phyloP scores from a whole-genome alignment of 495 filamentous ascomycete species.

The Annulohypoxylon bovei region DNA sequence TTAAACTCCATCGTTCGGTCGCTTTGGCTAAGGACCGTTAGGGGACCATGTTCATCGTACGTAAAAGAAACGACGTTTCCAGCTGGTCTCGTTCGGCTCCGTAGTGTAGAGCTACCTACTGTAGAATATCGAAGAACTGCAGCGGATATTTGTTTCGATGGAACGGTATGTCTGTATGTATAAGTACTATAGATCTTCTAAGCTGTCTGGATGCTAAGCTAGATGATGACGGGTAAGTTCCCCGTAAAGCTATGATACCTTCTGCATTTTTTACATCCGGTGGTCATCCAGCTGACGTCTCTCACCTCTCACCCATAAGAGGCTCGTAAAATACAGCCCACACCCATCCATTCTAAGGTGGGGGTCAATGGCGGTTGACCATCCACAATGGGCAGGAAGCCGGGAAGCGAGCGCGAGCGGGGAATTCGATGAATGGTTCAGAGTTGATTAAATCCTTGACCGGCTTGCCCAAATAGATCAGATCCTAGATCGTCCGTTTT shows the following conservation, averaged over 20 bases:
- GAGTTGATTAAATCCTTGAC: conserved; percentile 14
- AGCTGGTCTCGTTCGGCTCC: conserved; percentile 18
- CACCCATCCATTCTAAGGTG: conserved; percentile 30
- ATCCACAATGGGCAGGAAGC: conserved; percentile 33
- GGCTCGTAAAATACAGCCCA: conserved; percentile 20
- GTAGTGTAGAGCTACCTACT: background rate
- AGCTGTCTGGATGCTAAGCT: background rate
- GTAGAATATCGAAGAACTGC: conserved; percentile 9
- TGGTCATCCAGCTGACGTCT: conserved; percentile 32
- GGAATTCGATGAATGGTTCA: conserved; percentile 9
- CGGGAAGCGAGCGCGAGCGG: conserved; percentile 20
- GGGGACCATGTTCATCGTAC: conserved; percentile 18
- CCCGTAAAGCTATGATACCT: conserved; percentile 16
- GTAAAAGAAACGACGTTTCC: conserved; percentile 40
- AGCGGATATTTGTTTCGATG: conserved; percentile 31
- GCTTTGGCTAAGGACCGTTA: conserved; percentile 16
- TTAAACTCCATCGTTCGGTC: conserved; percentile 25
- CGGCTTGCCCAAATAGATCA: conserved; percentile 29
- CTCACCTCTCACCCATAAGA: conserved; percentile 7
- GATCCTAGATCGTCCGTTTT: conserved; percentile 14
- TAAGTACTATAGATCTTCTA: background rate
- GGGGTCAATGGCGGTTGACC: conserved; percentile 35
- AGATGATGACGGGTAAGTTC: conserved; percentile 2
- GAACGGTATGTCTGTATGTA: background rate
- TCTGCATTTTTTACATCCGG: conserved; percentile 1